Evolutionary conservation across 2,329 filamentous ascomycete genomes (phyloP), one percentile per base, ranked within the genome.

Genomic region (Cercospora brassicicola): DNA sequence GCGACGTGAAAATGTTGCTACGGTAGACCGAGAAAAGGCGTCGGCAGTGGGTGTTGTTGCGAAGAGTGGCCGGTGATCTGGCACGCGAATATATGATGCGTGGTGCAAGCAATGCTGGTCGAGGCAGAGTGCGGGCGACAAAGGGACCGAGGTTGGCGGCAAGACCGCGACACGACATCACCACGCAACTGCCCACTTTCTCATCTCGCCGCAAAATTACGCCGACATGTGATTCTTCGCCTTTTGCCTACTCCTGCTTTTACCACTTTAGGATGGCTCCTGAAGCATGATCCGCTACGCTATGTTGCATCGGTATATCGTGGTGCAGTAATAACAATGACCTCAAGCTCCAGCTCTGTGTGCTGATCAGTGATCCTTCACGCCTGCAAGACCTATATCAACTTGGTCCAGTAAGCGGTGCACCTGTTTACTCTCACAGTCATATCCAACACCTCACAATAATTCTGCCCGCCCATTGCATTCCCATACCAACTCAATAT

Each of bases 61-160:
- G 33, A 62, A 20, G 39, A 62, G 59, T 20, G 36, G 59, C 59
- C 36, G 59, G 39, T 30, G 59, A 62, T 61, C 28, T 42, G 39
- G 59, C 59, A 62, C 36, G 33, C 59, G 59, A 31, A 20, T 62
- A 51, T 48, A 62, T 62, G 59, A 59, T 59, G 42, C 59, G 59
- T 48, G n/a, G 33, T 62, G 59, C 59, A 45, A 62, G 59, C 59
- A 62, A 45, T 62, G 59, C 33, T 45, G 59, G 59, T 51, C 36
- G 59, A 45, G 59, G 15, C 26, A 51, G 36, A 62, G 23, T 62
- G 59, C 36, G 36, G 59, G 59, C 55, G 55, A 31, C 28, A 59
- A 59, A 59, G 55, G 55, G 55, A 59, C 55, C 55, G 55, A 59
- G 55, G 55, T 59, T 48, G 59, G 23, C 36, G 59, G 59, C 59